Evolutionary conservation across 805 yeast genomes (phyloP), one percentile per base, ranked within the genome.

Genomic region (Barnettozyma salicaria): DNA sequence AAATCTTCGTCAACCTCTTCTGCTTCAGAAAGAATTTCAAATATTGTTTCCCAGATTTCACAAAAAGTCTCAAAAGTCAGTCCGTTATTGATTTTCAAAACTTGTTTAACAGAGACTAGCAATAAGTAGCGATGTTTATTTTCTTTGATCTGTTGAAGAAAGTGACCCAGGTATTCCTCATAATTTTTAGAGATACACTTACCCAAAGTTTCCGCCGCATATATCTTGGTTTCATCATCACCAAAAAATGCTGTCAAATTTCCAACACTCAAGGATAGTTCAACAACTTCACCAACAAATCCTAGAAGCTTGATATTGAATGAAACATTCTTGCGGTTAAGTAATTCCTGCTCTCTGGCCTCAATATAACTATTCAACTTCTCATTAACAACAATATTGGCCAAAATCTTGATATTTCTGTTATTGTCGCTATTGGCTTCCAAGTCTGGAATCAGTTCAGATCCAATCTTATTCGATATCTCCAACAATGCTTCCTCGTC

Each of bases 171-270:
- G 38, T 68, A 65, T 5, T 44, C 52, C 2, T 53, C 48, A 6
- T 67, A 48, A 42, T 73, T 61, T 25, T 58, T 58, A 4, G 68
- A 58, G 8, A 72, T 61, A 18, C 74, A 52, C 10, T 69, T 65
- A 2, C 84, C 81, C 20, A 77, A 52, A 0, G 80, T 65, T 33
- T 68, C 66, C 1, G 81, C 71, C 2, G 81, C 67, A 17, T 73
- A 72, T 7, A 63, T 44, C 36, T 64, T 65, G 5, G 70, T 50
- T 5, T 53, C 55, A 25, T 68, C 70, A 9, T 63, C 53, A 4
- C 53, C 48, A 41, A 68, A 51, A 40, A 60, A 49, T 14, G 38
- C 41, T 45, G 57, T 54, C 45, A 76, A 53, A 13, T 67, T 59
- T 1, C 56, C 62, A 19, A 70, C 47, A 4, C 62, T 53, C 16